A percentile compares a stretch with the other conserved stretches of the same genome.
phyloP scores from a whole-genome alignment of 2,329 filamentous ascomycete species.

The Ascochyta fabae region DNA sequence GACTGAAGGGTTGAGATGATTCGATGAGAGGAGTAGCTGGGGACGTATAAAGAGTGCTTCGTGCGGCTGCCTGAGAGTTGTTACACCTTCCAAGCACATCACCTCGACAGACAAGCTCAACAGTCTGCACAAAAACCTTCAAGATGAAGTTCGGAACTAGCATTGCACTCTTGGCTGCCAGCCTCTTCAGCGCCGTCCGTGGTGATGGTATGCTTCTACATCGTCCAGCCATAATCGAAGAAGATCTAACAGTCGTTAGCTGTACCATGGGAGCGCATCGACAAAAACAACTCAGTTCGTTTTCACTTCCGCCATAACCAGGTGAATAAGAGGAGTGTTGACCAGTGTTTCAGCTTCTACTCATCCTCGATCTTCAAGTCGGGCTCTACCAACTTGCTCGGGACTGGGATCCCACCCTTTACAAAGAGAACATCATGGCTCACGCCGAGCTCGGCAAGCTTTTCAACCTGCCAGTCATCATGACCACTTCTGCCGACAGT shows the following conservation, averaged over 20 bases:
- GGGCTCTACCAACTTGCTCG: slow-evolving; percentile 66
- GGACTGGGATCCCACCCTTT: slow-evolving; percentile 71
- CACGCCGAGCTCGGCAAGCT: slow-evolving; percentile 70
- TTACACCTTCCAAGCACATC: slow-evolving; percentile 24
- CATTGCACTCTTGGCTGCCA: slow-evolving; percentile 36
- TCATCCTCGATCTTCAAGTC: slow-evolving; percentile 67
- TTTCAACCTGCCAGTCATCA: slow-evolving; percentile 71
- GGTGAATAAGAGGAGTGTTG: neutral
- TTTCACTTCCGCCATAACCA: neutral
- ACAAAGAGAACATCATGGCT: slow-evolving; percentile 70
- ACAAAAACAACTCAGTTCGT: slow-evolving; percentile 50
- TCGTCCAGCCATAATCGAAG: neutral
- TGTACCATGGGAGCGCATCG: slow-evolving; percentile 50
- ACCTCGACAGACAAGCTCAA: slow-evolving; percentile 9
- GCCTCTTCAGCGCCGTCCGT: slow-evolving; percentile 38
- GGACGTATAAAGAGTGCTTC: slow-evolving; percentile 35
- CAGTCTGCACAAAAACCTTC: slow-evolving; percentile 4
- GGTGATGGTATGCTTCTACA: slow-evolving; percentile 34
- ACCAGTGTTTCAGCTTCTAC: slow-evolving; percentile 52
- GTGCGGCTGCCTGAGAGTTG: slow-evolving; percentile 12
- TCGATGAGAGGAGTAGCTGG: neutral
- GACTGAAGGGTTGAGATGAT: neutral
- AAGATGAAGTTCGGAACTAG: slow-evolving; percentile 44
- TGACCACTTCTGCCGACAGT: slow-evolving; percentile 72
- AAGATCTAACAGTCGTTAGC: slow-evolving; percentile 34